Conservation (phyloP, 192 early-diverging fungal genomes). For the Mortierella claussenii region DNA sequence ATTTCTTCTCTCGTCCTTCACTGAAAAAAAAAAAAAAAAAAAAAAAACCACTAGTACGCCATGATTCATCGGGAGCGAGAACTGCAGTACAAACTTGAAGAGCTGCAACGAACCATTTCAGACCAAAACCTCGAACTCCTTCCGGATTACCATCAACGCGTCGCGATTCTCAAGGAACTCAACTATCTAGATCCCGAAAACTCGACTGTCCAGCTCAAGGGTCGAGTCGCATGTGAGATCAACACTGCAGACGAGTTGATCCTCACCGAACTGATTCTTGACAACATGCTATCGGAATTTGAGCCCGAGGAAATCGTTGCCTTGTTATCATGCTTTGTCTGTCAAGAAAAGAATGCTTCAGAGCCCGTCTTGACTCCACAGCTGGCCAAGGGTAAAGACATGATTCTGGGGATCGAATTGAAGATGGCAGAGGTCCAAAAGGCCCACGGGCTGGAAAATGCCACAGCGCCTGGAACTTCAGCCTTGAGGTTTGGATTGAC, state of each 20-base stretch:
- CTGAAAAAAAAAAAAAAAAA: conserved; percentile 8
- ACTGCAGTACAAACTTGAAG: conserved; percentile 76
- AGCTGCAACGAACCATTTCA: conserved; percentile 81
- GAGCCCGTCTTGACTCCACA: conserved; percentile 74
- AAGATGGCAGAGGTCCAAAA: conserved; percentile 80
- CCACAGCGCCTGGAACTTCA: conserved; percentile 20
- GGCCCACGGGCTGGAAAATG: conserved; percentile 69
- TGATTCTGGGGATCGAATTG: conserved; percentile 74
- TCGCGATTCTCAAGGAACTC: conserved; percentile 85
- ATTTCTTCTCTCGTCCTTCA: conserved; percentile 1
- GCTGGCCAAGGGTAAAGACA: conserved; percentile 68
- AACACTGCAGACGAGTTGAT: conserved; percentile 96
- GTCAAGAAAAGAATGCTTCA: conserved; percentile 86
- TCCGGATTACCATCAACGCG: conserved; percentile 91
- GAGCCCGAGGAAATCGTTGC: conserved; percentile 95
- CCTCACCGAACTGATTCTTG: conserved; percentile 93
- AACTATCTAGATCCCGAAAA: conserved; percentile 82
- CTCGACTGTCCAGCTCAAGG: conserved; percentile 93
- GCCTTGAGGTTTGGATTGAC: conserved; percentile 86
- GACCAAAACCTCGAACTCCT: conserved; percentile 93
- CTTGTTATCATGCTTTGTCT: conserved; percentile 93
- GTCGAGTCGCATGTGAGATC: conserved; percentile 96
- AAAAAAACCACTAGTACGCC: conserved; percentile 53
- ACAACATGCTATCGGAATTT: conserved; percentile 90
- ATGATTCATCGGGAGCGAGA: conserved; percentile 63